Conservation (phyloP, 2,329 filamentous ascomycete genomes). For the Xylaria arbuscula region DNA sequence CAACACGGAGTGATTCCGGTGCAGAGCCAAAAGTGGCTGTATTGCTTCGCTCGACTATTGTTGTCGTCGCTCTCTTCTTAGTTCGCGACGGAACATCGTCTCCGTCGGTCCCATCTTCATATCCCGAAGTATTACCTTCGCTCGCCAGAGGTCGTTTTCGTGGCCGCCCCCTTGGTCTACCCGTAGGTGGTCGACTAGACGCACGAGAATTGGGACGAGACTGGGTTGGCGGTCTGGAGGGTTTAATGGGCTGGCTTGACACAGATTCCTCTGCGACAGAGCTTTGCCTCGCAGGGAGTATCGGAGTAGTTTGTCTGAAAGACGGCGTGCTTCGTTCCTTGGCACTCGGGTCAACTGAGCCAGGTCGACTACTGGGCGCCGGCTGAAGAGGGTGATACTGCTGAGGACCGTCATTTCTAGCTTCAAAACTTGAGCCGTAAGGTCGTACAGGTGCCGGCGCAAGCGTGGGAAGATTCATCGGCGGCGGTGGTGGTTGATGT, state of each 20-base stretch:
- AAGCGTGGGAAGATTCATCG: slow-evolving; percentile 44
- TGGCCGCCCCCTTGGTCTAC: slow-evolving; percentile 66
- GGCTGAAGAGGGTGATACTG: slow-evolving; percentile 39
- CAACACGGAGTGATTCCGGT: slow-evolving; percentile 85
- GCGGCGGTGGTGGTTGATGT: slow-evolving; percentile 40
- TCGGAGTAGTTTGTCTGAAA: slow-evolving; percentile 32
- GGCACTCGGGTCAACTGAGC: slow-evolving; percentile 44
- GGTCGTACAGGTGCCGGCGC: slow-evolving; percentile 50
- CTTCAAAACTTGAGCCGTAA: slow-evolving; percentile 44
- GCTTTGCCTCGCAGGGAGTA: slow-evolving; percentile 35
- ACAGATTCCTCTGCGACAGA: slow-evolving; percentile 33
- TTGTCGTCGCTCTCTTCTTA: slow-evolving; percentile 84
- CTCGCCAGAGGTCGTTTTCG: slow-evolving; percentile 60
- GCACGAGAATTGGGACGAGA: slow-evolving; percentile 71
- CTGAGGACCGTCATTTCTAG: slow-evolving; percentile 37
- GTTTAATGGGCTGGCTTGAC: slow-evolving; percentile 42
- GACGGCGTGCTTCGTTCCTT: slow-evolving; percentile 35
- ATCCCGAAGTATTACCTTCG: slow-evolving; percentile 77
- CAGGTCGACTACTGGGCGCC: slow-evolving; percentile 43
- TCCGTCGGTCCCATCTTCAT: slow-evolving; percentile 74
- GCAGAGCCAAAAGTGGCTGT: slow-evolving; percentile 77
- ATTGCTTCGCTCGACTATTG: slow-evolving; percentile 76
- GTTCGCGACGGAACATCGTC: slow-evolving; percentile 64
- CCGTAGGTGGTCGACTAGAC: slow-evolving; percentile 64
- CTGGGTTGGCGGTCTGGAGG: slow-evolving; percentile 56